Percentiles rank a stretch among this genome's conserved stretches.
Conservation (phyloP, 495 filamentous ascomycete genomes). For the Friedmanniomyces simplex region DNA sequence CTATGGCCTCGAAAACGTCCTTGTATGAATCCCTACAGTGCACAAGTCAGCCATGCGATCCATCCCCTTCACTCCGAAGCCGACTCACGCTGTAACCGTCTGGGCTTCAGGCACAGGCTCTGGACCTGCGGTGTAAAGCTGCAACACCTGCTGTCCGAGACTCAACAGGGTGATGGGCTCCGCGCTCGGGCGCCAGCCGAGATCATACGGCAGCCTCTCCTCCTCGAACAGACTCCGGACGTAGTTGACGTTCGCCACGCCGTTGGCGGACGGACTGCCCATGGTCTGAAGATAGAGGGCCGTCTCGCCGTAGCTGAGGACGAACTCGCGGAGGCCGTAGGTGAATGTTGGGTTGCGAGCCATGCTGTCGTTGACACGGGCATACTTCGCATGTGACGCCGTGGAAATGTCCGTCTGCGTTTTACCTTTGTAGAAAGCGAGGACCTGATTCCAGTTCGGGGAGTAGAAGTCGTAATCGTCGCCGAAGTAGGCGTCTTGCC, state of each 20-base stretch:
- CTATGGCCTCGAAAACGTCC: constrained; percentile 1
- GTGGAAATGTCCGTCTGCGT: constrained; percentile 8
- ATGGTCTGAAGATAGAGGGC: constrained; percentile 21
- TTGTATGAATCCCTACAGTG: constrained; percentile 3
- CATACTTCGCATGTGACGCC: constrained; percentile 15
- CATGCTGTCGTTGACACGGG: constrained; percentile 5
- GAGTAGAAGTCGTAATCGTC: constrained; percentile 17
- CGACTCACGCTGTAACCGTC: not conserved
- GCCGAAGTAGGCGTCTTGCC: constrained; percentile 18
- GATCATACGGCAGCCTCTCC: constrained; percentile 22
- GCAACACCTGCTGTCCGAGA: constrained; percentile 1
- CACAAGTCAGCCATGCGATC: too few relatives aligned
- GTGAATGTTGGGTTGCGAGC: constrained; percentile 15
- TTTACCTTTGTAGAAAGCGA: constrained; percentile 9
- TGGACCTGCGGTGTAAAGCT: not conserved
- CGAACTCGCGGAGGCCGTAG: constrained; percentile 11
- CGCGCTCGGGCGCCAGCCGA: constrained; percentile 20
- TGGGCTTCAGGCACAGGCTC: not conserved
- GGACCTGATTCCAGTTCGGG: constrained; percentile 16
- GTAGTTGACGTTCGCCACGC: constrained; percentile 15
- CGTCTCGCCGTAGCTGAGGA: constrained; percentile 22
- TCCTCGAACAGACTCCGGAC: constrained; percentile 24
- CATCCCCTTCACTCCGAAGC: too few relatives aligned
- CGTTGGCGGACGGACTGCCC: constrained; percentile 8
- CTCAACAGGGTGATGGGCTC: constrained; percentile 2